Conservation (phyloP, 352 stramenopile genomes). For the Globisporangium canariense region DNA sequence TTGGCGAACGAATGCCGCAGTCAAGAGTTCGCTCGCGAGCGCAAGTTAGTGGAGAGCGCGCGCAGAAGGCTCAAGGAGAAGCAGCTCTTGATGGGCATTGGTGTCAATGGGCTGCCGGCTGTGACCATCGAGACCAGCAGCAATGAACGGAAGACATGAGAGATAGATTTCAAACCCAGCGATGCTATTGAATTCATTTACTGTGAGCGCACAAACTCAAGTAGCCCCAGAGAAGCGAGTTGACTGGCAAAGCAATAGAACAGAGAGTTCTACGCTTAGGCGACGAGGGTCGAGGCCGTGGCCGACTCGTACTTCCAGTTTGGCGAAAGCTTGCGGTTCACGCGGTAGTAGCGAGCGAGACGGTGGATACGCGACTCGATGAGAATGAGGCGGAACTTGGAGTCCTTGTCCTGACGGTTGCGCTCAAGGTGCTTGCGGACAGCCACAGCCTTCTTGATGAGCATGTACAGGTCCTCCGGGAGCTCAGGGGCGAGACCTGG, state of each 20-base stretch:
- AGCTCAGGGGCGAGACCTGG: constrained; percentile 97
- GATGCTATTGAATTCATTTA: constrained; percentile 16
- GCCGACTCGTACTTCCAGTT: constrained; percentile 99
- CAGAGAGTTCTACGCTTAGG: constrained; percentile 82
- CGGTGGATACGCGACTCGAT: constrained; percentile 99
- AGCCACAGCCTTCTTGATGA: constrained; percentile 99
- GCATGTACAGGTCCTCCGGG: constrained; percentile 99
- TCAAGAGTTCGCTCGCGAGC: constrained; percentile 18
- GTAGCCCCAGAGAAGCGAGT: constrained; percentile 15
- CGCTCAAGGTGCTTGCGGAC: constrained; percentile 99
- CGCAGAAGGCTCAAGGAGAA: constrained; percentile 6
- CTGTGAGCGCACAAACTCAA: constrained; percentile 7
- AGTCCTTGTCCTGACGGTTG: constrained; percentile 99
- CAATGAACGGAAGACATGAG: not conserved
- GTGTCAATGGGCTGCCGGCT: not conserved
- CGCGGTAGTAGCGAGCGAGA: constrained; percentile 98
- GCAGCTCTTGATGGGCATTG: not conserved
- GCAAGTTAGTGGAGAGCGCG: constrained; percentile 33
- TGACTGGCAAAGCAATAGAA: not conserved
- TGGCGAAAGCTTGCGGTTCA: constrained; percentile 97
- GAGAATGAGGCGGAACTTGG: constrained; percentile 99
- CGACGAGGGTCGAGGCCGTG: constrained; percentile 98
- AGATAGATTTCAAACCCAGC: constrained; percentile 28
- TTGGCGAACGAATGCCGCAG: constrained; percentile 41
- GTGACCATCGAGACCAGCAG: not conserved